These are phyloP conservation scores for Chlorokybus atmophyticus DNA, from an alignment of 139 green algal species.

Conservation along the genomic window DNA sequence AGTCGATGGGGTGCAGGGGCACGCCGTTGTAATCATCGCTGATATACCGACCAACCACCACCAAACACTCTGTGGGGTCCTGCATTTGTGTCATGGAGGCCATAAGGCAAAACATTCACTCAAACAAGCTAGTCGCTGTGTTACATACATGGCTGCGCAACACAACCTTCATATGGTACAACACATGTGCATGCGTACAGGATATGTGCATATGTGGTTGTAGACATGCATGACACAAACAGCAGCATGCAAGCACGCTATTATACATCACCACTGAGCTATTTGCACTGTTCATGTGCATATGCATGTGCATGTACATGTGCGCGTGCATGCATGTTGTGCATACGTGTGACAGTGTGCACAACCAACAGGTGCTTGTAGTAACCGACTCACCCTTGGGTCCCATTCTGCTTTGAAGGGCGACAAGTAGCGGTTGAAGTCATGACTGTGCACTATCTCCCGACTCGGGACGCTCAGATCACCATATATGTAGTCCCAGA, in stretches of 20 bases:
- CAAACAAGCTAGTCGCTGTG: neutral
- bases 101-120: conserved; percentile 4
- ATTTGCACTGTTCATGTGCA: too few relatives aligned
- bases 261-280: too few relatives aligned
- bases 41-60: conserved; percentile 76
- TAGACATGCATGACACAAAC: too few relatives aligned
- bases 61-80: conserved; percentile 48
- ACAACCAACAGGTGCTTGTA: too few relatives aligned
- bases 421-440: conserved; percentile 85
- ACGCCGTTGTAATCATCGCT: conserved; percentile 62
- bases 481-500: conserved; percentile 55
- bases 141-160: too few relatives aligned
- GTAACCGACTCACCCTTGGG: conserved; percentile 32
- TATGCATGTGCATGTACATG: too few relatives aligned
- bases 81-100: conserved; percentile 29
- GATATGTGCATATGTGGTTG: too few relatives aligned
- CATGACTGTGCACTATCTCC: conserved; percentile 78
- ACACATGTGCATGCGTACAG: too few relatives aligned
- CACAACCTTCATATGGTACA: too few relatives aligned
- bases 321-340: too few relatives aligned
- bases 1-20: conserved; percentile 74
- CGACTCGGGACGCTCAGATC: conserved; percentile 25
- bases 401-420: conserved; percentile 79
- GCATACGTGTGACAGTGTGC: too few relatives aligned
- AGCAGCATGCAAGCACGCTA: too few relatives aligned